Evolutionary conservation across 2,329 filamentous ascomycete species (phyloP), one percentile per base, ranked within the genome.

Genomic region (Ascochyta viciae-villosae): DNA sequence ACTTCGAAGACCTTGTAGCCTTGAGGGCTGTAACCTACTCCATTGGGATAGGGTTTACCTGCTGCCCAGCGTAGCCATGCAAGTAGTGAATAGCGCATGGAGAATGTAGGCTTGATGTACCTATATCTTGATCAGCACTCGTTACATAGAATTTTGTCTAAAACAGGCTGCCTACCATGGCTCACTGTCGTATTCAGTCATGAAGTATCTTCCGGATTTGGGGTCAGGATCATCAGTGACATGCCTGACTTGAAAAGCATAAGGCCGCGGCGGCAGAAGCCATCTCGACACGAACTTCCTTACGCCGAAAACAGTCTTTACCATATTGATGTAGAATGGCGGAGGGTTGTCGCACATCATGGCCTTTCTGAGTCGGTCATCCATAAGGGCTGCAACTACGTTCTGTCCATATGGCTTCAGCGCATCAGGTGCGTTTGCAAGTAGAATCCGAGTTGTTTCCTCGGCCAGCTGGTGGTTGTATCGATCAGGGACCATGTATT

Each of bases 21-120:
- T 46, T 79, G 65, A 0, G 82, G 80, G 55, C 79, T 83, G 58
- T 76, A 80, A 31, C 78, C 26, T 76, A 80, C 79, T 81, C 86
- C 56, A 82, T 86, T 56, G 82, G 87, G 2, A 84, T 85, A 86
- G 84, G 91, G 55, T 85, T 83, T 65, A 82, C 85, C 84, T 81
- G 85, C 37, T 84, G 72, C 0, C 83, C 88, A 26, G 81, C 63
- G 60, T 2, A 66, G 34, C 61, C 64, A 68, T 2, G 63, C 49
- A 4, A 50, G 29, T 0, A 54, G 67, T 2, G 61, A 57, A 41
- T 66, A 55, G 10, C 65, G 61, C 3, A 44, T 50, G 12, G 46
- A 57, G n/a, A 70, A 61, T 0, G 63, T 66, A 3, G 67, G 46
- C 29, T 65, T 61, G 34, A 72, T 54, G 33, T 73, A 73, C 65